phyloP scores from a whole-genome alignment of 192 early-diverging fungal species.

The Coemansia furcata region DNA sequence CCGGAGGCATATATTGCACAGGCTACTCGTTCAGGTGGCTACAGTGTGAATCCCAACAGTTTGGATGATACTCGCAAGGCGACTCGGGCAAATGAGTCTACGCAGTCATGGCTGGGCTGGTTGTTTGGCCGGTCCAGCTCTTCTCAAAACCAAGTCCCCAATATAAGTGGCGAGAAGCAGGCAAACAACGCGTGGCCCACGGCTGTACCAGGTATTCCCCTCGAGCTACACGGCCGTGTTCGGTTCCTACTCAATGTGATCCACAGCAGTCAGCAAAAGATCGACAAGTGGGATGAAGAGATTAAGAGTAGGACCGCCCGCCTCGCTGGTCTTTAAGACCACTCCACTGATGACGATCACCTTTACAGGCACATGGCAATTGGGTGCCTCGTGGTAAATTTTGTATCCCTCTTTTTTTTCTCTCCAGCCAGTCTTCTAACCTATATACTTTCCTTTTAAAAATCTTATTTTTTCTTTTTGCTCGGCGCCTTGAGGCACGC shows the following conservation, averaged over 20 bases:
- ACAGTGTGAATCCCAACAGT: neutral
- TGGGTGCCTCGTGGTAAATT: neutral
- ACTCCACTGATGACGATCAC: neutral
- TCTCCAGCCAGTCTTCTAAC: neutral
- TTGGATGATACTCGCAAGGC: neutral
- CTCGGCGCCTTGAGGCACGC: neutral
- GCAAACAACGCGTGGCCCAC: neutral
- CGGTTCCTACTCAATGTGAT: conserved; percentile 60
- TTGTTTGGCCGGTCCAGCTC: conserved; percentile 45
- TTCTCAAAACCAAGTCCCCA: conserved; percentile 1
- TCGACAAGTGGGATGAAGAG: conserved; percentile 55
- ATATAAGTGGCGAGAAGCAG: neutral
- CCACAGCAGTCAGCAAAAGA: conserved; percentile 56
- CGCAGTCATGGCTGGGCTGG: conserved; percentile 46
- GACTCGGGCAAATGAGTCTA: neutral
- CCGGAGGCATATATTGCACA: conserved; percentile 48
- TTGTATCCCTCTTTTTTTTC: neutral
- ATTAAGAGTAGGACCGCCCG: conserved; percentile 13
- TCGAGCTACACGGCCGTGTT: conserved; percentile 58
- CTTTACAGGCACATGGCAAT: neutral
- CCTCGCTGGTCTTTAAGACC: conserved; percentile 14
- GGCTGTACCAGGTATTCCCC: conserved; percentile 53
- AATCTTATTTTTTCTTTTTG: conserved; percentile 1
- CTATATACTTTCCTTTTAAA: neutral
- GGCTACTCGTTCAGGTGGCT: conserved; percentile 37